Evolutionary conservation across 2,329 filamentous ascomycete species (phyloP), one percentile per base, ranked within the genome.

Genomic region (Zymoseptoria brevis): DNA sequence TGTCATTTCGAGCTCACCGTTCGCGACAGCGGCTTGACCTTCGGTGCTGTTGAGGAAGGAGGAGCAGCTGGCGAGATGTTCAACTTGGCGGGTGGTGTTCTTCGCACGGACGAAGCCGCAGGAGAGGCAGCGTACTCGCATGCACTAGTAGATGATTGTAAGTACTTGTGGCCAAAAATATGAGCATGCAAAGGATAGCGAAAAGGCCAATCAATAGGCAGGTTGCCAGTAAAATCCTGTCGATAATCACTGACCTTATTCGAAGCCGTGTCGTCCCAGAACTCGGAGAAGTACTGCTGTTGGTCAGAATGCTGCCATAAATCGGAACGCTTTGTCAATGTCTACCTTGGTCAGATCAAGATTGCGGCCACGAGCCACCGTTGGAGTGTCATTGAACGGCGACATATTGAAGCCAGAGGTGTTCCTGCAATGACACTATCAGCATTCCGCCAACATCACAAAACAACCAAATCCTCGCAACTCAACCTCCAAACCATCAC

Each of bases 61-160:
- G 61, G 75, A 71, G 64, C 78, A 80, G 57, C 72, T 69, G 53
- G 77, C 74, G 2, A 80, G 74, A 62, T 80, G 78, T 61, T 80
- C 77, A 60, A 79, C 76, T 67, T 80, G 78, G 61, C 78, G 75
- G 8, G 78, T 80, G 9, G 76, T 78, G 68, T 80, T 80, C 70
- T 79, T 79, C 35, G 77, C 78, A 61, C 78, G 75, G 49, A 77
- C 75, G 66, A 74, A 80, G 60, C 78, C 78, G 69, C 78, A 80
- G 60, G 78, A 73, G 19, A 75, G 71, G 64, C 78, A 80, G 64
- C 78, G 75, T 11, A 79, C 76, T 60, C 78, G 79, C 64, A 76
- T 77, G 66, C 77, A 79, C 74, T 77, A 61, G 7, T 2, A 8
- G 19, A 4, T 51, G 2, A 1, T 22, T 51, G 22, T 24, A 5